Evolutionary conservation across 768 basidiomycete species (phyloP).

Genomic region (Mycena metata): DNA sequence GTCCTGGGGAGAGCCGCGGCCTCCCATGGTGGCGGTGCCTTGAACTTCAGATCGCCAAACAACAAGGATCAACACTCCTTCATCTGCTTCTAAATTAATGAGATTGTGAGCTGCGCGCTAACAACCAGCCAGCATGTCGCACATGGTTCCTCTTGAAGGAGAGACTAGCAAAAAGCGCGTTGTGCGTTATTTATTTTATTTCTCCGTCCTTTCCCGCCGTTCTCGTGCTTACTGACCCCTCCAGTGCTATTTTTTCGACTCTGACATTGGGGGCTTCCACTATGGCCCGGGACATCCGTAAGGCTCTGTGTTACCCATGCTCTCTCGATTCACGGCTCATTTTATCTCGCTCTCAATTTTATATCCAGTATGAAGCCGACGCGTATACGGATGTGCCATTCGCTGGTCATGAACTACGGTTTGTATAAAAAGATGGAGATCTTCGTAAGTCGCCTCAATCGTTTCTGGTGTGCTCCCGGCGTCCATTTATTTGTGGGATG

Average conservation of each 20-base stretch:
- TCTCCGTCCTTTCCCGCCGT: slow-evolving; percentile 24
- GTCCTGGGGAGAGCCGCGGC: too few relatives aligned
- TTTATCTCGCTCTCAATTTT: slow-evolving; percentile 34
- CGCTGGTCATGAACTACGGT: slow-evolving; percentile 99
- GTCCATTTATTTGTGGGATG: slow-evolving; percentile 14
- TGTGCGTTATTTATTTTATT: slow-evolving; percentile 62
- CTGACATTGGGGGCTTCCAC: slow-evolving; percentile 98
- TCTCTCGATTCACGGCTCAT: slow-evolving; percentile 8
- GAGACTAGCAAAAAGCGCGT: slow-evolving; percentile 89
- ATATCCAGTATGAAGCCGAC: slow-evolving; percentile 92
- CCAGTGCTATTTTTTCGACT: slow-evolving; percentile 99
- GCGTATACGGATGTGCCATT: slow-evolving; percentile 99
- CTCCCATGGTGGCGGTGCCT: background rate
- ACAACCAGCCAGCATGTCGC: slow-evolving; percentile 26
- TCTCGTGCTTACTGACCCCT: slow-evolving; percentile 33
- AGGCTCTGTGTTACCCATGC: slow-evolving; percentile 39
- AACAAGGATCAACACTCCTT: slow-evolving; percentile 28
- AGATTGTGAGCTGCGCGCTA: slow-evolving; percentile 25
- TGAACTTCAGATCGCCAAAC: slow-evolving; percentile 1
- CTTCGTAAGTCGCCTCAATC: slow-evolving; percentile 74
- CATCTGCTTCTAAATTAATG: slow-evolving; percentile 25
- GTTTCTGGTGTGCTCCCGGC: background rate
- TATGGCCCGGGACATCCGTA: slow-evolving; percentile 98
- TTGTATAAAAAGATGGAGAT: slow-evolving; percentile 99
- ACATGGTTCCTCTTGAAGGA: slow-evolving; percentile 75